These are phyloP conservation scores for Erysiphe pulchra DNA, from an alignment of 2,329 filamentous ascomycete genomes.

Conservation along the genomic window DNA sequence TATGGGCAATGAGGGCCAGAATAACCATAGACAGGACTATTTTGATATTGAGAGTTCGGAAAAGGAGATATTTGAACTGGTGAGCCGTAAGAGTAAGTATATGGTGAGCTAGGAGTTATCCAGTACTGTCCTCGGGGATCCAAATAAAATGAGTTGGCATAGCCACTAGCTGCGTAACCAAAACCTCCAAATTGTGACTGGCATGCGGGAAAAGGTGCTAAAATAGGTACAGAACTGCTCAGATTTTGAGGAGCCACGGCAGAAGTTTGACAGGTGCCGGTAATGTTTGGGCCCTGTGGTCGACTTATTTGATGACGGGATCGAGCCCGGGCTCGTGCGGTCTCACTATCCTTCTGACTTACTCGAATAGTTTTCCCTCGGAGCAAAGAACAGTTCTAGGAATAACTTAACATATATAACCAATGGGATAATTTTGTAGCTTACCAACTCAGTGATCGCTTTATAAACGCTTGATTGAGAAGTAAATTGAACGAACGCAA, in stretches of 20 bases:
- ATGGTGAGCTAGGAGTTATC: constrained; percentile 2
- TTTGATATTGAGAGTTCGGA: constrained; percentile 3
- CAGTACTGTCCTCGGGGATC: constrained; percentile 7
- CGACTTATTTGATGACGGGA: constrained; percentile 1
- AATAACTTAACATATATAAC: constrained; percentile 1
- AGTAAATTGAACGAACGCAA: constrained; percentile 15
- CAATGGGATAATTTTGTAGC: not conserved
- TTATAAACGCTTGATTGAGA: constrained; percentile 5
- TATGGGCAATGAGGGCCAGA: constrained; percentile 3
- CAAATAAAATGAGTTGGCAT: constrained; percentile 4
- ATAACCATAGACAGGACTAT: constrained; percentile 3
- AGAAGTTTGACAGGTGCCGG: not conserved
- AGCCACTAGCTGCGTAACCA: constrained; percentile 4
- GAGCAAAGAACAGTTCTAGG: constrained; percentile 7
- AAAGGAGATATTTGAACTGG: constrained; percentile 1
- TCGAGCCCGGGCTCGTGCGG: constrained; percentile 2
- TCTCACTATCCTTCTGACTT: constrained; percentile 11
- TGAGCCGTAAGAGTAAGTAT: constrained; percentile 4
- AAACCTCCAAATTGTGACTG: constrained; percentile 2
- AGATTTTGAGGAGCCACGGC: not conserved
- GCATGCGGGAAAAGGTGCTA: constrained; percentile 3
- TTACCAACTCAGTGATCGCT: constrained; percentile 8
- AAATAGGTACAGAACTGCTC: constrained; percentile 3
- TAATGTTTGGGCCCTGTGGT: not conserved
- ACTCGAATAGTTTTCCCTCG: constrained; percentile 9